Conservation (phyloP, 768 basidiomycete species). For the Thelephora aurantiotincta region DNA sequence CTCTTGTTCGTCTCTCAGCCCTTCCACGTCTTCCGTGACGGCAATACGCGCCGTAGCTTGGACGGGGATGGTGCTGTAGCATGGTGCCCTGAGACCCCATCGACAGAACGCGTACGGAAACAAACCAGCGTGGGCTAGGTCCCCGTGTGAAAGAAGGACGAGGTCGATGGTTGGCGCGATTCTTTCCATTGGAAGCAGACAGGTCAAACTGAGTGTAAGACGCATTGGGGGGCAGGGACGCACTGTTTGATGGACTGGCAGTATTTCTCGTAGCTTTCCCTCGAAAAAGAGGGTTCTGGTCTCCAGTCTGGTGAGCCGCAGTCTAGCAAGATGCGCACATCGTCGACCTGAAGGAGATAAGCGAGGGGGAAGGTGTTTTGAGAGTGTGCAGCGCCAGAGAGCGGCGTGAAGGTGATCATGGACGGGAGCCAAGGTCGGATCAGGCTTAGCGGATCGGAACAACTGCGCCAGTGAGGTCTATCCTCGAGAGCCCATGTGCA, state of each 20-base stretch:
- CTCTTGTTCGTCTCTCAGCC: constrained; percentile 62
- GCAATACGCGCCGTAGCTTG: constrained; percentile 93
- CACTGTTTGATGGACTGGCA: constrained; percentile 56
- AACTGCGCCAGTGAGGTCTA: too few species aligned
- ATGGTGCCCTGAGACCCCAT: constrained; percentile 81
- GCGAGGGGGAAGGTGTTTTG: constrained; percentile 49
- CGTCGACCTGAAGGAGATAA: constrained; percentile 89
- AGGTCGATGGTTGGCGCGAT: constrained; percentile 69
- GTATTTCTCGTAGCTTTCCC: constrained; percentile 44
- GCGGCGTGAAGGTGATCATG: constrained; percentile 93
- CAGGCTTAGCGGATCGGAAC: not conserved
- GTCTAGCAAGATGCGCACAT: constrained; percentile 85
- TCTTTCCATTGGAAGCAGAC: not conserved
- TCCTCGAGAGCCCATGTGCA: too few species aligned
- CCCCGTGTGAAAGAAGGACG: constrained; percentile 89
- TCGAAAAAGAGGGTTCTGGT: constrained; percentile 34
- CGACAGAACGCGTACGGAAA: constrained; percentile 83
- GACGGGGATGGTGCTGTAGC: constrained; percentile 90
- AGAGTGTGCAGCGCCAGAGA: constrained; percentile 73
- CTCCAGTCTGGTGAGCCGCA: constrained; percentile 86
- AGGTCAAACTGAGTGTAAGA: not conserved
- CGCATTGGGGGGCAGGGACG: constrained; percentile 13
- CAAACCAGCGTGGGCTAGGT: constrained; percentile 79
- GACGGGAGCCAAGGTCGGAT: not conserved
- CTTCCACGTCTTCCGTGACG: constrained; percentile 77